Evolutionary conservation across 768 basidiomycete species (phyloP).

Genomic region (Russula abietina): DNA sequence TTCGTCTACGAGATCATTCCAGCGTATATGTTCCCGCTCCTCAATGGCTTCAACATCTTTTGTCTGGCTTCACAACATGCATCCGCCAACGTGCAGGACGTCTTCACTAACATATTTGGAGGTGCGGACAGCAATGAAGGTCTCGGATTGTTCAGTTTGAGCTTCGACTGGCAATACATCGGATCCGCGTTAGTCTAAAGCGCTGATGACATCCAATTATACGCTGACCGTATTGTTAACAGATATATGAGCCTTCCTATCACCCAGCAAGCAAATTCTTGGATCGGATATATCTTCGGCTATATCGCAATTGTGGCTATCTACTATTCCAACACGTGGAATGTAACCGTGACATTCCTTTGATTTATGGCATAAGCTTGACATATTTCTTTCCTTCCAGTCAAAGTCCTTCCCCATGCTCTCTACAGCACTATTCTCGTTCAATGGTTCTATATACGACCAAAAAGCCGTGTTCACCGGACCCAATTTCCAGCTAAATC

Average conservation of each 20-base stretch:
- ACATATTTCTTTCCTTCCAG: conserved; percentile 29
- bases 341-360: conserved; percentile 32
- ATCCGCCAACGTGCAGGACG: conserved; percentile 38
- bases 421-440: conserved; percentile 50
- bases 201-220: not conserved
- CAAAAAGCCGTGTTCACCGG: conserved; percentile 48
- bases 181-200: conserved; percentile 34
- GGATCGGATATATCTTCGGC: conserved; percentile 48
- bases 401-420: conserved; percentile 53
- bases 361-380: conserved; percentile 26
- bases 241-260: conserved; percentile 48
- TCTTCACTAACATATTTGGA: conserved; percentile 61
- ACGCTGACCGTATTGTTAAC: not conserved
- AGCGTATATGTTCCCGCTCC: conserved; percentile 55
- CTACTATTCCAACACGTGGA: conserved; percentile 60
- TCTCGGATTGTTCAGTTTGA: conserved; percentile 51
- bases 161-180: conserved; percentile 68
- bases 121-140: conserved; percentile 65
- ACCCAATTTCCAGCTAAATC: conserved; percentile 44
- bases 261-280: conserved; percentile 54
- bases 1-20: conserved; percentile 50
- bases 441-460: conserved; percentile 50
- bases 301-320: conserved; percentile 50
- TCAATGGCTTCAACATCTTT: conserved; percentile 55
- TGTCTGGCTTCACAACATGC: conserved; percentile 53